Conservation (phyloP, 2,329 filamentous ascomycete genomes). For the Aspergillus brasiliensis region DNA sequence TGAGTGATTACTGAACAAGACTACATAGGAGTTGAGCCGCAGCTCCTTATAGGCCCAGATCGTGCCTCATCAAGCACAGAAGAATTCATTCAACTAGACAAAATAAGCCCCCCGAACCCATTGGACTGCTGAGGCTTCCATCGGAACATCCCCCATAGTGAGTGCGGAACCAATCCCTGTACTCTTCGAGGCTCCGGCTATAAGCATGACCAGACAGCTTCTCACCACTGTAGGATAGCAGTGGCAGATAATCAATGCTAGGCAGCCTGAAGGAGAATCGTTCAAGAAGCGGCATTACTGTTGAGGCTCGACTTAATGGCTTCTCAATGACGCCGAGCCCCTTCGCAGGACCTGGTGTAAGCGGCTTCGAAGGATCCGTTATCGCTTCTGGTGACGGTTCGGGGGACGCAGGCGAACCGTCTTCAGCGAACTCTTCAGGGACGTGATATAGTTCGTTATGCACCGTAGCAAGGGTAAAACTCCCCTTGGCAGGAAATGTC, state of each 20-base stretch:
- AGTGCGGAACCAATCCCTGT: constrained; percentile 61
- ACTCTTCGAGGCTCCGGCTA: constrained; percentile 53
- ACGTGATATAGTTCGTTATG: constrained; percentile 73
- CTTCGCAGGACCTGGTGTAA: constrained; percentile 17
- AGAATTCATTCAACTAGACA: constrained; percentile 51
- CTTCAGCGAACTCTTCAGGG: constrained; percentile 65
- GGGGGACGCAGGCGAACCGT: constrained; percentile 4
- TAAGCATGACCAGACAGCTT: constrained; percentile 35
- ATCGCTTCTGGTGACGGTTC: constrained; percentile 8
- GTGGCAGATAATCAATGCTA: constrained; percentile 54
- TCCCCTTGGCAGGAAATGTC: constrained; percentile 50
- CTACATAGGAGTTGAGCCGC: not conserved
- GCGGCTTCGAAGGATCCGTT: constrained; percentile 20
- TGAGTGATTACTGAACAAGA: not conserved
- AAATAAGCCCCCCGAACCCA: constrained; percentile 63
- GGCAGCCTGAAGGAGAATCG: constrained; percentile 53
- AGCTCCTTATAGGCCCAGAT: not conserved
- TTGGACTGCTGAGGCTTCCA: constrained; percentile 36
- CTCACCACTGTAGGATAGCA: constrained; percentile 67
- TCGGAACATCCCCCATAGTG: constrained; percentile 67
- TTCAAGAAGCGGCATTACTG: constrained; percentile 50
- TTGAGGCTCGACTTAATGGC: constrained; percentile 40
- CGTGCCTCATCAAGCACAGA: not conserved
- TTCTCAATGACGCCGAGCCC: constrained; percentile 23
- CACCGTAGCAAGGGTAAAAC: constrained; percentile 65